Evolutionary conservation across 371 early-diverging fungal species (phyloP), one percentile per base, ranked within the genome.

Genomic region (Mucor mucedo): DNA sequence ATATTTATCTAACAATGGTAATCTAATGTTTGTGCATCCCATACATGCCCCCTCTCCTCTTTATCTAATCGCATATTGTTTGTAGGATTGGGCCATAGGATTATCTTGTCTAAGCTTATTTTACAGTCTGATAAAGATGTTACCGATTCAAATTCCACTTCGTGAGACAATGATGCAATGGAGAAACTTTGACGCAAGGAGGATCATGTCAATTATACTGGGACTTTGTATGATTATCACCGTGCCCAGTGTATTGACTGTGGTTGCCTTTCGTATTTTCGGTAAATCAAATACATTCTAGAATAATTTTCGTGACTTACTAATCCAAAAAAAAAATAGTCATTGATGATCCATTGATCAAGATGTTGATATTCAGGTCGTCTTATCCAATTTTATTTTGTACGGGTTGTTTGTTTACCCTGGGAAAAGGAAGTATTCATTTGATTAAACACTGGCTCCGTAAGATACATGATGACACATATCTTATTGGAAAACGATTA

Each of bases 401-500:
- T 52, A 10, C 35, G 1, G 55, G 48, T 3, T 60, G 52, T 28
- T 5, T 38, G n/a, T 13, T 50, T 5, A 11, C 14, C 11, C 11
- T 55, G 8, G 5, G 30, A 21, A 13, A 56, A 8, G 16, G 53
- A 3, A 4, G 32, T 10, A 39, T 50, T 4, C 39, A 53, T 6
- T 63, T 85, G 16, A 65, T 65, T 16, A 55, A 52, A 8, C 61
- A 61, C 2, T 87, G 86, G 87, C 70, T 79, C 27, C 71, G 73
- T 14, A 64, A 64, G 38, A 79, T 89, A 9, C 78, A 84, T 7
- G 85, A 89, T 32, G 79, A 80, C 33, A 77, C 77, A 48, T 89
- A 89, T 55, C 62, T 87, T 45, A 73, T 86, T 30, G 90, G 90
- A 7, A 73, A 68, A 32, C 82, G 71, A 47, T 71, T 89, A 52